Percentiles rank a stretch among this genome's conserved stretches.
These are phyloP conservation scores for Lindgomyces ingoldianus DNA, from an alignment of 495 filamentous ascomycete species.

Conservation along the genomic window DNA sequence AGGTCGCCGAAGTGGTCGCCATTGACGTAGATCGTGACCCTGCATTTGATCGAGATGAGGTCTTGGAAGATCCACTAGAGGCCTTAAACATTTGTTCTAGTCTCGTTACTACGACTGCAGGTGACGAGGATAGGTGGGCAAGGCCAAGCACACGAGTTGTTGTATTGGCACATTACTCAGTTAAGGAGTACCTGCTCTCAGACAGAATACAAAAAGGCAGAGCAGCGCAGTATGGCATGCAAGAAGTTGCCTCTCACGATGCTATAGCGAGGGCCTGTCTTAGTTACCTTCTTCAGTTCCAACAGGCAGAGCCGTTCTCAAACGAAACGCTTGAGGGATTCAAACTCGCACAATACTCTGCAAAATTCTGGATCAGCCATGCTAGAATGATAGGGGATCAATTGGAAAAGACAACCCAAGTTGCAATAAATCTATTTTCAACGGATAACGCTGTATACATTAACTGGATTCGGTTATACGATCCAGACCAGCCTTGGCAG, in stretches of 20 bases:
- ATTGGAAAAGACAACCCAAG: slow-evolving; percentile 9
- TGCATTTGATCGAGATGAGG: slow-evolving; percentile 14
- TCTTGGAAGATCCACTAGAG: slow-evolving; percentile 20
- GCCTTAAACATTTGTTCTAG: slow-evolving; percentile 17
- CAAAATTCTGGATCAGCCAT: slow-evolving; percentile 27
- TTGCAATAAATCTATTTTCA: slow-evolving; percentile 19
- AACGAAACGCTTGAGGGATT: not conserved
- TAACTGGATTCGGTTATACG: slow-evolving; percentile 28
- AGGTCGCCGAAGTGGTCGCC: slow-evolving; percentile 25
- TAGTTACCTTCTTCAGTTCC: slow-evolving; percentile 28
- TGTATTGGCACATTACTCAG: not conserved
- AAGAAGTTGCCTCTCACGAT: slow-evolving; percentile 12
- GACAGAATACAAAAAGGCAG: slow-evolving; percentile 11
- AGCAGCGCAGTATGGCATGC: slow-evolving; percentile 23
- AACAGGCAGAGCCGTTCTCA: not conserved
- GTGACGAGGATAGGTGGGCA: not conserved
- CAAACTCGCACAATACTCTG: slow-evolving; percentile 26
- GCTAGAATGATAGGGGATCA: slow-evolving; percentile 3
- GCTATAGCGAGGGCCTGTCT: slow-evolving; percentile 23
- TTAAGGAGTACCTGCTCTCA: slow-evolving; percentile 9
- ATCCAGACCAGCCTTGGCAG: slow-evolving; percentile 15
- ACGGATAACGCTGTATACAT: slow-evolving; percentile 10
- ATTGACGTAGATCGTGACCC: slow-evolving; percentile 8
- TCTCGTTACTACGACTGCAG: not conserved
- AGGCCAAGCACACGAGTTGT: not conserved